Percentiles rank a stretch among this genome's conserved stretches.
These are phyloP conservation scores for Bullera alba DNA, from an alignment of 768 basidiomycete genomes.

Conservation along the genomic window DNA sequence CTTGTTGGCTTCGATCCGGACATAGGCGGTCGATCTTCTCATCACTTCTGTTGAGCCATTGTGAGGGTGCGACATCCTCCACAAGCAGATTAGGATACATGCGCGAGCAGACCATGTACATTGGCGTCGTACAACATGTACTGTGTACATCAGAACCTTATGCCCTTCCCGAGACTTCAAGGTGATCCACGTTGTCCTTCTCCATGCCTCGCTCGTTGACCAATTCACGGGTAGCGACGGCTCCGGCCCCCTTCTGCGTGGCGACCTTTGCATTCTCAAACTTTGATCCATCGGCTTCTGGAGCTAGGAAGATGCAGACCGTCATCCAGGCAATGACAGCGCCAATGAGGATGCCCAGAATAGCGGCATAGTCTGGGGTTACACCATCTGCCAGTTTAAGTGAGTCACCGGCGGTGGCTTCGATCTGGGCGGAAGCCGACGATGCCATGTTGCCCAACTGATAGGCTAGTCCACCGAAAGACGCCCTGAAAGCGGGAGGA, in stretches of 20 bases:
- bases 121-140: too few species aligned
- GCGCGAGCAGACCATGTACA: too few species aligned
- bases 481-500: slow-evolving; percentile 80
- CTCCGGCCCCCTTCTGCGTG: slow-evolving; percentile 65
- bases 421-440: slow-evolving; percentile 70
- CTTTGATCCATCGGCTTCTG: slow-evolving; percentile 70
- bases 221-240: slow-evolving; percentile 19
- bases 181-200: slow-evolving; percentile 10
- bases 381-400: slow-evolving; percentile 49
- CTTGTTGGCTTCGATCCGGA: too few species aligned
- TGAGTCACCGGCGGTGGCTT: slow-evolving; percentile 60
- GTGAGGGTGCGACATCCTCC: too few species aligned
- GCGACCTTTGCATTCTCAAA: slow-evolving; percentile 78
- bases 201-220: slow-evolving; percentile 46
- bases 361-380: slow-evolving; percentile 64
- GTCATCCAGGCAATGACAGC: slow-evolving; percentile 70
- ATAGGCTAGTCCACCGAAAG: slow-evolving; percentile 65
- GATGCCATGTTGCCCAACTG: slow-evolving; percentile 56
- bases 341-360: slow-evolving; percentile 80
- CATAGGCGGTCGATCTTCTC: too few species aligned
- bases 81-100: too few species aligned
- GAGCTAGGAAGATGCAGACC: slow-evolving; percentile 68
- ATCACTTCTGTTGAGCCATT: too few species aligned
- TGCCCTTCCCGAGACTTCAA: too few species aligned
- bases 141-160: too few species aligned